Conservation (phyloP, 305 asterid genomes). For the Salvia sclarea region DNA sequence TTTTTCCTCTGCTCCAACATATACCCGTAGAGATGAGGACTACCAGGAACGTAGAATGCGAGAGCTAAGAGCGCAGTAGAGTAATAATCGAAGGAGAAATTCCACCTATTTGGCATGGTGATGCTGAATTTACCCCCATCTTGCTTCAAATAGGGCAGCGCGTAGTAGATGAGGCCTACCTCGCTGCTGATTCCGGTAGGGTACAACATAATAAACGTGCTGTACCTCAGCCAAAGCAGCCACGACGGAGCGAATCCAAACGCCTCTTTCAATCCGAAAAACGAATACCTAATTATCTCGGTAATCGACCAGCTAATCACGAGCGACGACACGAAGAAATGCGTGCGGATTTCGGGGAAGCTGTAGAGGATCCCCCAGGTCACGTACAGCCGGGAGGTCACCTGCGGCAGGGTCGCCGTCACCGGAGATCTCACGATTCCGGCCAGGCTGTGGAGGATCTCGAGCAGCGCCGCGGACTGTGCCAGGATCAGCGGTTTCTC, state of each 20-base stretch:
- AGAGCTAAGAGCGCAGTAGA: conserved; percentile 52
- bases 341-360: conserved; percentile 77
- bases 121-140: conserved; percentile 53
- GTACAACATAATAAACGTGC: conserved; percentile 80
- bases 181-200: conserved; percentile 89
- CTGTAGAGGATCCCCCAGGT: conserved; percentile 85
- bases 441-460: conserved; percentile 58
- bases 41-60: conserved; percentile 70
- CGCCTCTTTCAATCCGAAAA: conserved; percentile 85
- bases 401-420: conserved; percentile 85
- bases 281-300: conserved; percentile 83
- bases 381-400: conserved; percentile 74
- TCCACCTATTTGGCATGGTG: conserved; percentile 82
- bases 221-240: conserved; percentile 95
- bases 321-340: conserved; percentile 60
- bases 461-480: conserved; percentile 83
- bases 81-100: conserved; percentile 74
- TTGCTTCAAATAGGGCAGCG: conserved; percentile 64
- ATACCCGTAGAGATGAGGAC: conserved; percentile 75
- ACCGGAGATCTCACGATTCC: conserved; percentile 93
- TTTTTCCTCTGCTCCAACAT: conserved; percentile 90
- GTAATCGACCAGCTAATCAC: conserved; percentile 91
- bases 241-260: conserved; percentile 77
- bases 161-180: conserved; percentile 73
- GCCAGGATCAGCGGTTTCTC: conserved; percentile 79